Percentiles rank a stretch among this genome's conserved stretches.
Evolutionary conservation across 1,139 yeast species (phyloP).

Genomic region (Hansenula lynferdii): DNA sequence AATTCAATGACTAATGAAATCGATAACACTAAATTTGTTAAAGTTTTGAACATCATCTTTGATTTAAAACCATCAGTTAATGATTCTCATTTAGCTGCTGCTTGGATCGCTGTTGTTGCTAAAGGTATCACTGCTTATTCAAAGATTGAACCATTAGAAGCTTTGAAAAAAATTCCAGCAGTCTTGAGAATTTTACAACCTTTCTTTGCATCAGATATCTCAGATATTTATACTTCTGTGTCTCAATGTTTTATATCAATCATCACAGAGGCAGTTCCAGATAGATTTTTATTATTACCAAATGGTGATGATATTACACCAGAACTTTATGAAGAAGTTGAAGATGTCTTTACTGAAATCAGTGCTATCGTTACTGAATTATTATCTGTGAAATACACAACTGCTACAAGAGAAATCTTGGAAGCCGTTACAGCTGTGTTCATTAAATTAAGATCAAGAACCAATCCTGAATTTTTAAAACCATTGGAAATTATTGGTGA

Average conservation of each 20-base stretch:
- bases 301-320: slow-evolving; percentile 34
- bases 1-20: slow-evolving; percentile 65
- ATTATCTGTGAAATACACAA: slow-evolving; percentile 69
- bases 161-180: slow-evolving; percentile 51
- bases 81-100: slow-evolving; percentile 82
- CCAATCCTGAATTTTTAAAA: slow-evolving; percentile 67
- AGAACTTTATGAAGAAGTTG: slow-evolving; percentile 51
- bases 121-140: slow-evolving; percentile 76
- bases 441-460: slow-evolving; percentile 57
- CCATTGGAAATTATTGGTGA: slow-evolving; percentile 74
- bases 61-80: slow-evolving; percentile 77
- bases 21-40: slow-evolving; percentile 56
- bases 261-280: slow-evolving; percentile 60
- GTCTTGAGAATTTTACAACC: slow-evolving; percentile 53
- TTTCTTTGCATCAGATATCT: slow-evolving; percentile 63
- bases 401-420: slow-evolving; percentile 71
- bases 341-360: slow-evolving; percentile 51
- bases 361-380: slow-evolving; percentile 52
- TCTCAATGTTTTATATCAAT: slow-evolving; percentile 85
- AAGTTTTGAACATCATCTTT: slow-evolving; percentile 65
- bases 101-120: slow-evolving; percentile 94
- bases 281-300: slow-evolving; percentile 49
- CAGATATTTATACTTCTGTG: slow-evolving; percentile 69
- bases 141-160: slow-evolving; percentile 49
- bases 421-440: slow-evolving; percentile 64